Evolutionary conservation across 2,329 filamentous ascomycete species (phyloP).

Genomic region (Diaporthe humulicola): DNA sequence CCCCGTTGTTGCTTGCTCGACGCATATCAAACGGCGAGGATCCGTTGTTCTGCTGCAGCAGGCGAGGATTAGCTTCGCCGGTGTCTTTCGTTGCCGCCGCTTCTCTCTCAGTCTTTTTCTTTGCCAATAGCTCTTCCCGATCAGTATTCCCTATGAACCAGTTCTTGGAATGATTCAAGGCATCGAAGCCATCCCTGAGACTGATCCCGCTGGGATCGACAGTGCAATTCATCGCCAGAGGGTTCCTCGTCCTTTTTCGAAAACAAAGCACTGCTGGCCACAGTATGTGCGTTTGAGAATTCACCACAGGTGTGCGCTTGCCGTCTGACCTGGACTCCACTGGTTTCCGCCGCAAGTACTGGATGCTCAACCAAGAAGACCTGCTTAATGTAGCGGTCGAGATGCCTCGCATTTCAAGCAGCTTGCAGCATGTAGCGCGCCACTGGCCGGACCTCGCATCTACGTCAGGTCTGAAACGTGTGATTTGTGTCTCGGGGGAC

Average conservation of each 20-base stretch:
- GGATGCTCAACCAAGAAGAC: conserved; percentile 65
- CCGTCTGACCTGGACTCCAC: conserved; percentile 58
- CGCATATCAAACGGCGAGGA: conserved; percentile 66
- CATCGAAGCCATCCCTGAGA: conserved; percentile 61
- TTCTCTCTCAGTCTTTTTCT: conserved; percentile 66
- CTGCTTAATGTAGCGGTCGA: conserved; percentile 57
- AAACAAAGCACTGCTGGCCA: conserved; percentile 70
- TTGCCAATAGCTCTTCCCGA: conserved; percentile 61
- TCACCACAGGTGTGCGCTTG: conserved; percentile 54
- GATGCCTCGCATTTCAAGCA: conserved; percentile 65
- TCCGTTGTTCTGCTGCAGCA: conserved; percentile 57
- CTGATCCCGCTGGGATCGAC: conserved; percentile 51
- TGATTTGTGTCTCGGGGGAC: conserved; percentile 66
- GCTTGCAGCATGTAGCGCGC: conserved; percentile 64
- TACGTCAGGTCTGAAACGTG: conserved; percentile 56
- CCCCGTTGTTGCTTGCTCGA: conserved; percentile 59
- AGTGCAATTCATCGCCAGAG: conserved; percentile 41
- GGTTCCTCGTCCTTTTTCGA: conserved; percentile 56
- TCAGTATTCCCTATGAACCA: conserved; percentile 62
- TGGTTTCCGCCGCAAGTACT: conserved; percentile 60
- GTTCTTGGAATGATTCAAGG: conserved; percentile 59
- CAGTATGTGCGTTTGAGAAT: conserved; percentile 57
- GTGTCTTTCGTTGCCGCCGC: conserved; percentile 56
- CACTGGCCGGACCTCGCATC: conserved; percentile 59
- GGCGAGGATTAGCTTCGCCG: conserved; percentile 56